Conservation (phyloP, 169 alveolate species). For the Cryptosporidium muris region DNA sequence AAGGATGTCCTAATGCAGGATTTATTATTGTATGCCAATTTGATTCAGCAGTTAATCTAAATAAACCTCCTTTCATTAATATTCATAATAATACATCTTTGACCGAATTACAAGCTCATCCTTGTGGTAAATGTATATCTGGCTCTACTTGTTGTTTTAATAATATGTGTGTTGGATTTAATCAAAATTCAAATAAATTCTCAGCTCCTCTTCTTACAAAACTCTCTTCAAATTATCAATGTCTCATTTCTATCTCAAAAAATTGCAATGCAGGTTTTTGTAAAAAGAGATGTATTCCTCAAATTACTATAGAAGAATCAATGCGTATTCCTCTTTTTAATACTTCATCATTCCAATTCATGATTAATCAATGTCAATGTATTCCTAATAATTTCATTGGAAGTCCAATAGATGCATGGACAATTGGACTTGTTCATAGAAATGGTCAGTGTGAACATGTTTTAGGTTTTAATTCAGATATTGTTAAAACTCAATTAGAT, state of each 20-base stretch:
- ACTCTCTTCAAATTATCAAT: conserved; percentile 20
- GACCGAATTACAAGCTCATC: conserved; percentile 42
- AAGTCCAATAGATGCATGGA: conserved; percentile 59
- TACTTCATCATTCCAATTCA: conserved; percentile 35
- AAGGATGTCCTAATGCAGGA: conserved; percentile 70
- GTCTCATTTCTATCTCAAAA: conserved; percentile 27
- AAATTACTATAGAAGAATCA: conserved; percentile 45
- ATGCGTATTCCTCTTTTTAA: conserved; percentile 31
- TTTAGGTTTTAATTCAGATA: conserved; percentile 35
- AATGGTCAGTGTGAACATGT: conserved; percentile 66
- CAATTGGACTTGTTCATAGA: conserved; percentile 42
- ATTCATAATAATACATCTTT: background rate
- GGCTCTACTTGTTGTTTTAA: conserved; percentile 68
- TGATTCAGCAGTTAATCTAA: conserved; percentile 53
- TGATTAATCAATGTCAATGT: conserved; percentile 60
- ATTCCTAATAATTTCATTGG: conserved; percentile 23
- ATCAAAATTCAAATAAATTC: conserved; percentile 49
- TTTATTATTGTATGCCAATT: conserved; percentile 67
- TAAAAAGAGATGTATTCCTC: conserved; percentile 37
- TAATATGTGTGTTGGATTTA: conserved; percentile 56
- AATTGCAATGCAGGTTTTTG: conserved; percentile 52
- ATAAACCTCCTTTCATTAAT: conserved; percentile 26
- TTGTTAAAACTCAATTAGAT: conserved; percentile 14
- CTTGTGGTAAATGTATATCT: conserved; percentile 67
- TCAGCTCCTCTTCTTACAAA: conserved; percentile 56